Conservation (phyloP, 129 eudicot genomes). For the Lonicera japonica region DNA sequence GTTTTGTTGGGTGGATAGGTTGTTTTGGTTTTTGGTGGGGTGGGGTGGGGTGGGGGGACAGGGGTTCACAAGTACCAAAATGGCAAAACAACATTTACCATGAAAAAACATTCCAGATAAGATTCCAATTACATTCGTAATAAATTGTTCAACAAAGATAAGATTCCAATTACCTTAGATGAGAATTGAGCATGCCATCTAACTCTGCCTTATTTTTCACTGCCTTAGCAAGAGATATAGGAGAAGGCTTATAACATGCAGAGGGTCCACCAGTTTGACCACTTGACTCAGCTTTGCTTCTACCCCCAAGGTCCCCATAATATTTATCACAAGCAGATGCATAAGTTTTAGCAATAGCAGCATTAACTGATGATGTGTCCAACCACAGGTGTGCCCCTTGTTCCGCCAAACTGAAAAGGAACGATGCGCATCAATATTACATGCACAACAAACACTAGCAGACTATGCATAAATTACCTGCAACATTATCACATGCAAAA, state of each 20-base stretch:
- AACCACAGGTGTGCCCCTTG: slow-evolving; percentile 81
- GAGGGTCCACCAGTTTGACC: slow-evolving; percentile 50
- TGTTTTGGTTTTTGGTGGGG: too few relatives aligned
- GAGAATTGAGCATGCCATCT: slow-evolving; percentile 81
- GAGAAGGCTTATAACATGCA: slow-evolving; percentile 55
- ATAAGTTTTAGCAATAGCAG: slow-evolving; percentile 73
- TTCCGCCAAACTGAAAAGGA: slow-evolving; percentile 65
- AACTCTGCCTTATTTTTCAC: slow-evolving; percentile 78
- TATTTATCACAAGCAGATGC: slow-evolving; percentile 53
- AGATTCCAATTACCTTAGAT: slow-evolving; percentile 54
- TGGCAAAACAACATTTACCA: too few relatives aligned
- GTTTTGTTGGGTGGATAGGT: too few relatives aligned
- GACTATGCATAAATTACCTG: not conserved
- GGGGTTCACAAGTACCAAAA: too few relatives aligned
- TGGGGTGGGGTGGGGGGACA: too few relatives aligned
- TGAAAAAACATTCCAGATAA: not conserved
- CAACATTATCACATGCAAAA: not conserved
- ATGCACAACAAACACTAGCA: slow-evolving; percentile 11
- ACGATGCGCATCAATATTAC: not conserved
- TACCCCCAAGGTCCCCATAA: slow-evolving; percentile 18
- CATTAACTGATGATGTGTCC: slow-evolving; percentile 78
- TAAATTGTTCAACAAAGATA: too few relatives aligned
- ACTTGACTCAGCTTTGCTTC: slow-evolving; percentile 21
- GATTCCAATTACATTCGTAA: slow-evolving; percentile 40
- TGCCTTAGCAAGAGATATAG: slow-evolving; percentile 74